These are phyloP conservation scores for Pseudozyma flocculosa DNA, from an alignment of 1,284 basidiomycete species.

Conservation along the genomic window DNA sequence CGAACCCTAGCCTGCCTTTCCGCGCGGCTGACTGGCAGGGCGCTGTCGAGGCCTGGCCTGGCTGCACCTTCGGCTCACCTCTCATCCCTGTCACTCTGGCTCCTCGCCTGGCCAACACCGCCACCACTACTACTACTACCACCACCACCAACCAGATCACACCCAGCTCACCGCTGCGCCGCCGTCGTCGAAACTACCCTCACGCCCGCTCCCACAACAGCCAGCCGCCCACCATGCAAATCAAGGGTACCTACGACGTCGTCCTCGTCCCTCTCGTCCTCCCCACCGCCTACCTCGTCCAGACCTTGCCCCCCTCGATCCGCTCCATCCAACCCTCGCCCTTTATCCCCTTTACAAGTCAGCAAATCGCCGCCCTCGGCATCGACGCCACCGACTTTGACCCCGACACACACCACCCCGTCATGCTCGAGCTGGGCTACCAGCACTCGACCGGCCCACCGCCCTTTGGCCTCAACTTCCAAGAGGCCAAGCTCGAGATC, in stretches of 20 bases:
- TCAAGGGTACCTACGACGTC: constrained; percentile 37
- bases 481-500: constrained; percentile 36
- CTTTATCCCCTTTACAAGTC: constrained; percentile 19
- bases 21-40: no score
- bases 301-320: constrained; percentile 29
- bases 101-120: no score
- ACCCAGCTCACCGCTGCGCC: not conserved
- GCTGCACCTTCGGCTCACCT: no score
- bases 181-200: no score
- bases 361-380: constrained; percentile 19
- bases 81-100: no score
- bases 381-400: constrained; percentile 11
- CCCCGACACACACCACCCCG: constrained; percentile 18
- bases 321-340: constrained; percentile 26
- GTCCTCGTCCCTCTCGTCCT: constrained; percentile 29
- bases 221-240: constrained; percentile 1
- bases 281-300: constrained; percentile 25
- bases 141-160: not conserved
- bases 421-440: constrained; percentile 35
- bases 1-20: no score
- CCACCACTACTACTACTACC: not conserved
- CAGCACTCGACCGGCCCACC: constrained; percentile 32
- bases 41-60: no score
- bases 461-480: constrained; percentile 21
- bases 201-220: no score